Evolutionary conservation across 129 eudicot genomes (phyloP), one percentile per base, ranked within the genome.

Genomic region (Saposhnikovia divaricata): DNA sequence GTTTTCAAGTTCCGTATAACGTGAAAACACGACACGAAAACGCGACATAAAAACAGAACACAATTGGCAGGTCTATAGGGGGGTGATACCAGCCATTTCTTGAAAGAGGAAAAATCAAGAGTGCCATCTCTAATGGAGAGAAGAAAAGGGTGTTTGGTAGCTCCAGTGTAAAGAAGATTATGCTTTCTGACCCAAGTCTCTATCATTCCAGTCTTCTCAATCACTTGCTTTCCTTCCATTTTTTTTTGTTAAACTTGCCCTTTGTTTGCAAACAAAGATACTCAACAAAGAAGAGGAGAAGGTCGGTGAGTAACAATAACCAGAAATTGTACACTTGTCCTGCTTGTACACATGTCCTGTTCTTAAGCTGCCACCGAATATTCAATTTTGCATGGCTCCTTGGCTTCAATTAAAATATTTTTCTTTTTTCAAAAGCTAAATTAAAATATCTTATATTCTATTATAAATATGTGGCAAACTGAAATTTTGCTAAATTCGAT

Each of bases 61-160:
- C 50, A 14, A 46, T 2, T 46, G 50, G 0, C 3, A 46, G 50
- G 50, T 46, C 50, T 11, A 46, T 0, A 11, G 50, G 15, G 47
- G 50, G 50, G 3, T 19, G 1, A 9, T 76, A 76, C 79, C 79
- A 76, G 79, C 79, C 79, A 76, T 76, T 51, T 76, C 28, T 51
- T 76, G 47, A 76, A 76, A 31, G 79, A 76, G 65, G 65, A 48
- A 21, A 34, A 19, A 21, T 76, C 69, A 76, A 76, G 9, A 19
- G 79, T 76, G 79, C 79, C 69, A 15, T 76, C 79, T n/a, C 79
- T 51, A 14, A 76, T 76, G 68, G 69, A 50, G 14, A 76, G 79
- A 43, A 51, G 23, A 76, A 76, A 76, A 76, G 79, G 79, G 42
- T 76, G 79, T 16, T 57, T 73, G 5, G 77, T 73, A 44, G 77